A percentile compares a stretch with the other conserved stretches of the same genome.
These are phyloP conservation scores for Ganoderma multipileum DNA, from an alignment of 1,284 basidiomycete species.

Conservation along the genomic window DNA sequence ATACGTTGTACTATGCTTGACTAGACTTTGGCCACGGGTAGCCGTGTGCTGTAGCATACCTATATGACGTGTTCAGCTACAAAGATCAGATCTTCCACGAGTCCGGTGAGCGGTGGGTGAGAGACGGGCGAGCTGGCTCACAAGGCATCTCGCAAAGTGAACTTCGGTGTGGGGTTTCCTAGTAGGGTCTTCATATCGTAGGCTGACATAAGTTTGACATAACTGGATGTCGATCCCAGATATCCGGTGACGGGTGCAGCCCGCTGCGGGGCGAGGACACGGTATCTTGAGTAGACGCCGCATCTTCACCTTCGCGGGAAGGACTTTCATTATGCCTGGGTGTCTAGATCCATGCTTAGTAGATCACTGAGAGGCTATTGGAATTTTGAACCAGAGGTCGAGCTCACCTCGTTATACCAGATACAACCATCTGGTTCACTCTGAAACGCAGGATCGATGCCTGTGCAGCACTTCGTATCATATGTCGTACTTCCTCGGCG, in stretches of 20 bases:
- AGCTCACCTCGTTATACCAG: background rate
- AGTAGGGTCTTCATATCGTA: no score
- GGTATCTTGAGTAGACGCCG: conserved; percentile 1
- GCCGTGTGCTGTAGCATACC: conserved; percentile 4
- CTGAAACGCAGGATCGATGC: background rate
- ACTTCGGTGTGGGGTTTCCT: background rate
- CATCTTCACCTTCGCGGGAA: background rate
- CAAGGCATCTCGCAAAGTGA: background rate
- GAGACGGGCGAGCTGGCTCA: background rate
- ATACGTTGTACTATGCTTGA: background rate
- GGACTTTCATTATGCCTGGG: background rate
- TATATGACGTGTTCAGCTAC: background rate
- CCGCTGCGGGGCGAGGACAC: background rate
- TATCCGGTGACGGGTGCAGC: background rate
- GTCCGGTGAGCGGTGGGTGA: background rate
- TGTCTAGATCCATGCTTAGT: background rate
- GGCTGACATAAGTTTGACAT: background rate
- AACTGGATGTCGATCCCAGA: conserved; percentile 2
- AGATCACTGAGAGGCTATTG: background rate
- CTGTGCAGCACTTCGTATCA: background rate
- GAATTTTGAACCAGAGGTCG: background rate
- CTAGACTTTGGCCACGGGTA: background rate
- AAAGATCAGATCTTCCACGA: background rate
- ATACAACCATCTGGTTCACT: background rate
- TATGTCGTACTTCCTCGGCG: background rate